Conservation (phyloP, 371 early-diverging fungal genomes). For the Basidiobolus meristosporus region DNA sequence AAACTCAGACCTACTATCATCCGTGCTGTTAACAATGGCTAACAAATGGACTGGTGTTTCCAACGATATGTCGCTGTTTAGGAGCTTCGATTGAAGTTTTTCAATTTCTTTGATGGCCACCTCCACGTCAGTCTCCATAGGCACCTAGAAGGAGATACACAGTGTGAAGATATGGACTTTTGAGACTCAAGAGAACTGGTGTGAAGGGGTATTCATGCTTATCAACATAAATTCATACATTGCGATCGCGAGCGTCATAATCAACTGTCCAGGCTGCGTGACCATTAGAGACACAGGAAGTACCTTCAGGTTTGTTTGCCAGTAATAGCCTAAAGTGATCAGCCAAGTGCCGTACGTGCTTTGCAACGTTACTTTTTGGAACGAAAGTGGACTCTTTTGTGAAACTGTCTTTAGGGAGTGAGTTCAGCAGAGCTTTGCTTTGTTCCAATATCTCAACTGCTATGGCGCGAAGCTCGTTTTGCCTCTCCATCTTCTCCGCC, state of each 20-base stretch:
- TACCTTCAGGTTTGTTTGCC: neutral
- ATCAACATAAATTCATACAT: slow-evolving; percentile 5
- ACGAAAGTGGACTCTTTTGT: slow-evolving; percentile 3
- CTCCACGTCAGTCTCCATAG: slow-evolving; percentile 2
- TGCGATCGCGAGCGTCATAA: slow-evolving; percentile 9
- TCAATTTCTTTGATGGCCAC: slow-evolving; percentile 3
- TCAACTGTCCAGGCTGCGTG: slow-evolving; percentile 3
- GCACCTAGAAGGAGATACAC: neutral
- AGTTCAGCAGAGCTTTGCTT: neutral
- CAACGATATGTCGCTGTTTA: neutral
- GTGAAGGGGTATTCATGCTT: too few species aligned
- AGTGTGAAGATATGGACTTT: neutral
- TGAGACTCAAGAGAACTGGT: neutral
- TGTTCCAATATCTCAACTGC: neutral
- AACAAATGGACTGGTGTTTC: slow-evolving; percentile 1
- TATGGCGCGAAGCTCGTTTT: too few species aligned
- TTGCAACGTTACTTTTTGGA: slow-evolving; percentile 9
- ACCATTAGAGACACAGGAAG: too few species aligned
- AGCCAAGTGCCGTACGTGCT: slow-evolving; percentile 12
- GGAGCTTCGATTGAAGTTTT: slow-evolving; percentile 1
- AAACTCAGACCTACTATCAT: neutral
- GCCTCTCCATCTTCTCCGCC: too few species aligned
- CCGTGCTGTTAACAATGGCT: slow-evolving; percentile 1
- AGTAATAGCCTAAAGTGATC: slow-evolving; percentile 13
- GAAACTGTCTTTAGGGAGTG: neutral